A percentile compares a stretch with the other conserved stretches of the same genome.
Conservation (phyloP, 2,329 filamentous ascomycete genomes). For the Diaporthe sp. region DNA sequence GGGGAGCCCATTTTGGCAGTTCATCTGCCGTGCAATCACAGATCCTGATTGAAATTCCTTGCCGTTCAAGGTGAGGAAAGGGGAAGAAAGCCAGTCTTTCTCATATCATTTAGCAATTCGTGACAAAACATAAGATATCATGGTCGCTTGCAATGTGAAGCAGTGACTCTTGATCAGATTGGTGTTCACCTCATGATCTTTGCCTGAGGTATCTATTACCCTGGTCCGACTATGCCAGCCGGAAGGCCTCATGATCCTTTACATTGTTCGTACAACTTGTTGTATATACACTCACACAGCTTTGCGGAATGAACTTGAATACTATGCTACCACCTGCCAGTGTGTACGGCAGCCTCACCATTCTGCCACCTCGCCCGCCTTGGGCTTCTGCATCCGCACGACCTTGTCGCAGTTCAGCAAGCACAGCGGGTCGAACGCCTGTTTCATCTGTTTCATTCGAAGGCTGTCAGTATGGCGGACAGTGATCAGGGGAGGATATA, state of each 20-base stretch:
- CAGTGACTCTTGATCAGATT: neutral
- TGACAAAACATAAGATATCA: neutral
- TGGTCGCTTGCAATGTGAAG: neutral
- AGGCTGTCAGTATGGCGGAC: neutral
- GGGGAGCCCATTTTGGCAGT: too few relatives aligned
- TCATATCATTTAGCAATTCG: neutral
- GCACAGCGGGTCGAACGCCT: constrained; percentile 81
- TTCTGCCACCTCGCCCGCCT: constrained; percentile 59
- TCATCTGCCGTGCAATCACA: neutral
- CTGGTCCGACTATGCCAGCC: neutral
- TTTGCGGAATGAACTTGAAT: neutral
- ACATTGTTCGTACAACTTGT: neutral
- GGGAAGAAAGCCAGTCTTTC: neutral
- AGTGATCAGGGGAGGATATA: neutral
- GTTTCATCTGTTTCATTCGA: constrained; percentile 72
- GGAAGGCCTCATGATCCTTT: neutral
- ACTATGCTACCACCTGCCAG: neutral
- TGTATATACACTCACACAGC: too few relatives aligned
- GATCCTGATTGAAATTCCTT: neutral
- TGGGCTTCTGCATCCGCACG: constrained; percentile 69
- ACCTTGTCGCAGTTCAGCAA: constrained; percentile 79
- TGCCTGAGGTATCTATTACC: neutral
- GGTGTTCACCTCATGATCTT: neutral
- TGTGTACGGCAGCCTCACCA: constrained; percentile 50
- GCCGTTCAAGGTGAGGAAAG: neutral